Evolutionary conservation across 163 green algal genomes (phyloP).

Genomic region (Volvox carteri): DNA sequence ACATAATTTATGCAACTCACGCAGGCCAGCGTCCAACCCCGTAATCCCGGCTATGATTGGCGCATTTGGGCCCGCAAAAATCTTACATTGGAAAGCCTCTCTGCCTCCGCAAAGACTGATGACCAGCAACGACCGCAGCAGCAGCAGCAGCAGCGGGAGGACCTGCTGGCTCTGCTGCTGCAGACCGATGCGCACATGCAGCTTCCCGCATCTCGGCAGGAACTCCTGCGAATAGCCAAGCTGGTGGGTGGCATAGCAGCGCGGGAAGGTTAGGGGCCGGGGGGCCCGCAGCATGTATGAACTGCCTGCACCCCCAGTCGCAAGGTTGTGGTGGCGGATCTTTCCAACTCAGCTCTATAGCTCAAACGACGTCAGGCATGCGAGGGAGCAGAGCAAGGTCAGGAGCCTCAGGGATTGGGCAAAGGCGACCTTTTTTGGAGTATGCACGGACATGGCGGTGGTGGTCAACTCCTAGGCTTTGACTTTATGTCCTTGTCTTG

Average conservation of each 20-base stretch:
- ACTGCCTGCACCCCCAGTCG: too few relatives aligned
- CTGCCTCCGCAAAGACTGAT: too few relatives aligned
- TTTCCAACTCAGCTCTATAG: background rate
- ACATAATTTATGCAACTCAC: background rate
- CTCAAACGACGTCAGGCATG: background rate
- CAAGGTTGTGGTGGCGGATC: too few relatives aligned
- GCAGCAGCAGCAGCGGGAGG: background rate
- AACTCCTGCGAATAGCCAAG: background rate
- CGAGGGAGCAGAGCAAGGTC: background rate
- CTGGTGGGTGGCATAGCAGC: conserved; percentile 18
- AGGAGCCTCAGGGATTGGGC: background rate
- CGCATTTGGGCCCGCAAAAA: conserved; percentile 4
- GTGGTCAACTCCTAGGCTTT: too few relatives aligned
- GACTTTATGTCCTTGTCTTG: too few relatives aligned
- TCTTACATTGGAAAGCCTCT: background rate
- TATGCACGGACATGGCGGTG: too few relatives aligned
- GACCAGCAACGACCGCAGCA: too few relatives aligned
- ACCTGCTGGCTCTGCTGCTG: conserved; percentile 36
- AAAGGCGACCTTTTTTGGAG: too few relatives aligned
- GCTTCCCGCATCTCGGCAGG: background rate
- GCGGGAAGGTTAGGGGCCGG: background rate
- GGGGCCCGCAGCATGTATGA: background rate
- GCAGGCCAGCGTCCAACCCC: background rate
- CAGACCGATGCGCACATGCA: conserved; percentile 37
- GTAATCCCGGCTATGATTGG: conserved; percentile 47